Base-by-base conservation (phyloP, 257 asterid species). In the Solanum clarkiae region DNA sequence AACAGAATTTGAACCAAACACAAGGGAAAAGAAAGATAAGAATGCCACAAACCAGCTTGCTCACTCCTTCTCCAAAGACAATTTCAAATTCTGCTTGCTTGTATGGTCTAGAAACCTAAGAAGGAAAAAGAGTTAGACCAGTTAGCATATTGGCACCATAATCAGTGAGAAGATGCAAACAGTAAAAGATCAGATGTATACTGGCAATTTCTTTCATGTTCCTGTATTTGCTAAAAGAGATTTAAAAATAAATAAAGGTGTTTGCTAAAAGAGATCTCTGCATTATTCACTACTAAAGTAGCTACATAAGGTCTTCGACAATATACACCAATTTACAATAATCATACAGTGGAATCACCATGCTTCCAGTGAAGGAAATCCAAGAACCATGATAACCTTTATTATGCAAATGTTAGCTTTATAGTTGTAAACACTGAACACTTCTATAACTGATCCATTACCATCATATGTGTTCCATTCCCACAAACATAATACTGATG, bases 1-100 rank as follows among this genome's bases (percentile, higher is more conserved):
- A 70, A 24, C 70, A 44, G 54, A 82, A 81, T 60, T 45, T 81
- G 80, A 84, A 45, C 89, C 18, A n/a, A 44, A 77, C n/a, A 4
- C 68, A 54, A 84, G 44, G 62, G 74, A 66, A 22, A 62, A 84
- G 60, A 53, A 69, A 42, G 53, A 49, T 49, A 71, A 66, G 68
- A 55, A 20, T 79, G 81, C 32, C 47, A 84, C 95, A 17, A 45
- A 95, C 99, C 96, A 97, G 93, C 91, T 92, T 94, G 97, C 97
- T 91, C 86, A 95, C 95, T 87, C 98, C 99, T 91, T 97, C 99
- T 83, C 99, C 98, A 86, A 95, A 97, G 86, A 94, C 93, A 55
- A 95, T 95, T 90, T 97, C 99, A 90, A 97, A 94, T 86, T 97
- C 99, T 81, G 99, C 99, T 93, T 97, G 99, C 90, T 93, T 97